Conservation (phyloP, 106 monocot genomes). For the Platanthera guangdongensis region DNA sequence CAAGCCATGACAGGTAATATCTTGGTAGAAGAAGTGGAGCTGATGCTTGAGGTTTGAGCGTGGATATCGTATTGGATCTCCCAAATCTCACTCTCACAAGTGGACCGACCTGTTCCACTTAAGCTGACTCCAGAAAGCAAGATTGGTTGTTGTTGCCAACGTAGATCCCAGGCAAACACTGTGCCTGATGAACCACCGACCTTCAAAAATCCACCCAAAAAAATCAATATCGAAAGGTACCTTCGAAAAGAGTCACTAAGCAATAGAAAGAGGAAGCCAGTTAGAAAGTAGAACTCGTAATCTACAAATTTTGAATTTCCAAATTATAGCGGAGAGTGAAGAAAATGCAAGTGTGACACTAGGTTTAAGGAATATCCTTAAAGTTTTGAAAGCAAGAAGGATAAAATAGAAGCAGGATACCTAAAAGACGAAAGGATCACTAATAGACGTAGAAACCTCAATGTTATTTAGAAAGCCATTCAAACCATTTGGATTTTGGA, state of each 20-base stretch:
- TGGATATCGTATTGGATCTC: slow-evolving; percentile 79
- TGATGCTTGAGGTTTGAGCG: slow-evolving; percentile 34
- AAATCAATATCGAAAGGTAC: background rate
- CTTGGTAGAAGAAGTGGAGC: slow-evolving; percentile 38
- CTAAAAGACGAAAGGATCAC: no score
- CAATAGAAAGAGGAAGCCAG: background rate
- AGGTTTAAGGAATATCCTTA: background rate
- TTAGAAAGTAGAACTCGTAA: no score
- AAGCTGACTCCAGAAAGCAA: slow-evolving; percentile 52
- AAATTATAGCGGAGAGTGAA: background rate
- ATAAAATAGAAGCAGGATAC: no score
- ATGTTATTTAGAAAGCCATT: background rate
- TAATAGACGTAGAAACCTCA: no score
- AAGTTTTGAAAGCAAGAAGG: no score
- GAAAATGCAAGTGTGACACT: background rate
- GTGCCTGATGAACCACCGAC: slow-evolving; percentile 82
- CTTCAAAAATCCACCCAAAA: slow-evolving; percentile 33
- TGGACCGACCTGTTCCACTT: slow-evolving; percentile 23
- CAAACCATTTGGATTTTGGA: background rate
- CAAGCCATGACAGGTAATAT: slow-evolving; percentile 83
- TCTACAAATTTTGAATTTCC: no score
- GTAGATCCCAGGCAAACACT: slow-evolving; percentile 91
- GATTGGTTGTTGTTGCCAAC: slow-evolving; percentile 78
- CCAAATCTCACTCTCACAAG: slow-evolving; percentile 91
- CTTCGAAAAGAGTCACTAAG: background rate